Conservation (phyloP, 2,329 filamentous ascomycete species). For the Bretziella fagacearum region DNA sequence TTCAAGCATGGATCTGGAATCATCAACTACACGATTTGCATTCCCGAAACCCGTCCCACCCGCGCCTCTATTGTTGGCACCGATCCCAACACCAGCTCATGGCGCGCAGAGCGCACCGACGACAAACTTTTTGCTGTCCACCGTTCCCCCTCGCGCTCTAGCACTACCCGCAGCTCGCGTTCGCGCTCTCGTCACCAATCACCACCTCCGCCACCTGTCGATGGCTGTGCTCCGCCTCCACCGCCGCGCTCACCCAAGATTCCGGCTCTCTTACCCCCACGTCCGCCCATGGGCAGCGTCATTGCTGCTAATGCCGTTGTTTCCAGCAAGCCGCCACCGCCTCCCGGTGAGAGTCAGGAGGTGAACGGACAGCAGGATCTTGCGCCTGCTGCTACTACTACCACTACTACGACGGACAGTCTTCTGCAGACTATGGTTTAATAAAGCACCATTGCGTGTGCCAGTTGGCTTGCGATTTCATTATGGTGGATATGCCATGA, state of each 20-base stretch:
- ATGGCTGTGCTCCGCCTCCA: conserved; percentile 2
- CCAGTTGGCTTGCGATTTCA: no score
- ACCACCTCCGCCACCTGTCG: background rate
- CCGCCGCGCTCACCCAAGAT: background rate
- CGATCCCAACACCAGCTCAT: background rate
- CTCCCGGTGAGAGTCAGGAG: no score
- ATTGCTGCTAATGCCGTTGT: background rate
- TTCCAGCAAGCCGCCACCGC: background rate
- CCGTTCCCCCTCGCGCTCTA: background rate
- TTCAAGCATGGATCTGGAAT: background rate
- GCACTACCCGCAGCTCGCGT: background rate
- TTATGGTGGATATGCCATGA: background rate
- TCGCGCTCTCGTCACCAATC: background rate
- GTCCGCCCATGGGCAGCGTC: background rate
- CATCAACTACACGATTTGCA: background rate
- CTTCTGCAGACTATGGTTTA: no score
- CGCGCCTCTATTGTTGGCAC: background rate
- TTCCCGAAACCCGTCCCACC: background rate
- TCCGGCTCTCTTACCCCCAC: background rate
- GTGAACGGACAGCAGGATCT: no score
- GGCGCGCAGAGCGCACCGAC: background rate
- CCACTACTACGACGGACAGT: no score
- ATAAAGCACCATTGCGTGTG: no score
- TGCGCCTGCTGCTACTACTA: no score
- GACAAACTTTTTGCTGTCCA: conserved; percentile 2